These are phyloP conservation scores for Chytriomyces confervae DNA, from an alignment of 192 early-diverging fungal species.

Conservation along the genomic window DNA sequence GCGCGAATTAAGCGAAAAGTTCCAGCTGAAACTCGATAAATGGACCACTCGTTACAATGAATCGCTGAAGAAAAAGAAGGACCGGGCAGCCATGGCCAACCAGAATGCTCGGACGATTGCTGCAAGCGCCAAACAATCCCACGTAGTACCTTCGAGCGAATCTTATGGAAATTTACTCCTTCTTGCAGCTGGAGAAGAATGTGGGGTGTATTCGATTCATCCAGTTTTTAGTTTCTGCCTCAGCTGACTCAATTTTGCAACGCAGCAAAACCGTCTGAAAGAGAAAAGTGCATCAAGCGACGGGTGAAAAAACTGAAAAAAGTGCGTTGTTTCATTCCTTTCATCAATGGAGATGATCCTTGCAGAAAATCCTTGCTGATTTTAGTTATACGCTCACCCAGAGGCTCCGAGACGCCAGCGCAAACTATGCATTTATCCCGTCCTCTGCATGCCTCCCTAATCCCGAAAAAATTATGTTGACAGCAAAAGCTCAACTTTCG, in stretches of 20 bases:
- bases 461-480: neutral
- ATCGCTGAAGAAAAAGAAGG: slow-evolving; percentile 33
- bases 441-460: slow-evolving; percentile 14
- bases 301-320: slow-evolving; percentile 31
- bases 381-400: neutral
- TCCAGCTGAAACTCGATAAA: slow-evolving; percentile 33
- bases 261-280: neutral
- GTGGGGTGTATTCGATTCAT: neutral
- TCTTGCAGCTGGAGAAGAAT: slow-evolving; percentile 7
- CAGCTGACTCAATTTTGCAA: neutral
- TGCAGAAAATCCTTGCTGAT: neutral
- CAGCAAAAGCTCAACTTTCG: neutral
- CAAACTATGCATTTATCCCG: slow-evolving; percentile 32
- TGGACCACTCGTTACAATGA: slow-evolving; percentile 37
- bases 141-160: neutral
- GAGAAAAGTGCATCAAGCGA: slow-evolving; percentile 6
- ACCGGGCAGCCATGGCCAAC: slow-evolving; percentile 38
- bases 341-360: neutral
- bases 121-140: slow-evolving; percentile 26
- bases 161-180: slow-evolving; percentile 14
- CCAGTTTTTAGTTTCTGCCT: neutral
- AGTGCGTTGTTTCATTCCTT: neutral
- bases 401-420: slow-evolving; percentile 27
- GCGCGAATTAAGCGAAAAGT: slow-evolving; percentile 32
- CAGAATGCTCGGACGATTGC: slow-evolving; percentile 34